phyloP scores from a whole-genome alignment of 768 basidiomycete genomes.

The Trametopsis cervina region DNA sequence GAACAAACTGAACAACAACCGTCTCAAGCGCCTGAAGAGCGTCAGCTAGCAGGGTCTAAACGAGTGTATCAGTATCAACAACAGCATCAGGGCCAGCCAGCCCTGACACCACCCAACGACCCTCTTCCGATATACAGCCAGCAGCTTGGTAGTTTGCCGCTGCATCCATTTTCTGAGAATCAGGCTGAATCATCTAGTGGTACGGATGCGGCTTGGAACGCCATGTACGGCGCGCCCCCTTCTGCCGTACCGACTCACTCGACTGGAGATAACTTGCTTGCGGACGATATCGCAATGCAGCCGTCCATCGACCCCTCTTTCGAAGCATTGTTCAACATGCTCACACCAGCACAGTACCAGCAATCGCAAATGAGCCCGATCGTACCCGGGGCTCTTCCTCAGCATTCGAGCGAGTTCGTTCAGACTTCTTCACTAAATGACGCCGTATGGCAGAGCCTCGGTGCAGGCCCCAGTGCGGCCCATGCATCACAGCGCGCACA shows the following conservation, averaged over 20 bases:
- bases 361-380: not conserved
- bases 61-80: constrained; percentile 16
- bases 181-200: too few species aligned
- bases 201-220: too few species aligned
- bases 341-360: not conserved
- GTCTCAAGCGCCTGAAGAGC: constrained; percentile 3
- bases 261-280: too few species aligned
- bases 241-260: too few species aligned
- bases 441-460: not conserved
- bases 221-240: too few species aligned
- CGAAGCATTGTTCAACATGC: not conserved
- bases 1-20: not conserved
- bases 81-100: not conserved
- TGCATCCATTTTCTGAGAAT: constrained; percentile 18
- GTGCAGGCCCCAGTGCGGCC: too few species aligned
- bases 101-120: not conserved
- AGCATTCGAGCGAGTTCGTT: not conserved
- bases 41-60: constrained; percentile 26
- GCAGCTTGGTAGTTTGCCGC: constrained; percentile 45
- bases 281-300: not conserved
- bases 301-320: not conserved
- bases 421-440: not conserved
- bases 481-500: too few species aligned
- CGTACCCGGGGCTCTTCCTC: not conserved
- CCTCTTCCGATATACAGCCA: constrained; percentile 43